These are phyloP conservation scores for Micromonas pusilla DNA, from an alignment of 139 green algal species.

Conservation along the genomic window DNA sequence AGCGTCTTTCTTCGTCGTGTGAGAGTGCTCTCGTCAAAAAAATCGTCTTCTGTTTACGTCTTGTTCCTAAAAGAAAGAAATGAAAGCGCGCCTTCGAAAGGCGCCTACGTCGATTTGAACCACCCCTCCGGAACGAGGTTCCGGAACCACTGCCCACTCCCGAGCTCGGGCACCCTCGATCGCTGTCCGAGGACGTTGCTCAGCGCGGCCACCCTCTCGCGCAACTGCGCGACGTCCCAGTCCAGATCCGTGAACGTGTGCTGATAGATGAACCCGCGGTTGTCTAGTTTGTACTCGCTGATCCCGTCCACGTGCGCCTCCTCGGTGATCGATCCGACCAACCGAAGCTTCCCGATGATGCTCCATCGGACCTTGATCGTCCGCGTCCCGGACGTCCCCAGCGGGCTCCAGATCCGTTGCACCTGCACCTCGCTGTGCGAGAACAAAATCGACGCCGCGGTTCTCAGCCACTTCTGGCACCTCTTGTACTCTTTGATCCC, in stretches of 20 bases:
- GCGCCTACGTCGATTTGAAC: too few species aligned
- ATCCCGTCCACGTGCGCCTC: slow-evolving; percentile 30
- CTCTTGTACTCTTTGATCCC: slow-evolving; percentile 30
- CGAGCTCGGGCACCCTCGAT: neutral
- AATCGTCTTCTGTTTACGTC: too few species aligned
- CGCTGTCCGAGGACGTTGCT: too few species aligned
- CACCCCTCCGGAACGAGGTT: neutral
- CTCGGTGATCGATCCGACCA: slow-evolving; percentile 16
- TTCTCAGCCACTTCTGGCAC: slow-evolving; percentile 20
- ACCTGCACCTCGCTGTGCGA: slow-evolving; percentile 18
- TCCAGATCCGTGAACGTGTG: slow-evolving; percentile 33
- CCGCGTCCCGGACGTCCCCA: slow-evolving; percentile 12
- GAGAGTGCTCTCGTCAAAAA: too few species aligned
- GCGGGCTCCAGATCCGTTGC: slow-evolving; percentile 29
- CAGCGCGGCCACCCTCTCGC: slow-evolving; percentile 3
- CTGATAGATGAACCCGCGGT: slow-evolving; percentile 32
- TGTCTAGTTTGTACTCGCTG: slow-evolving; percentile 38
- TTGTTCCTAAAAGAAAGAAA: too few species aligned
- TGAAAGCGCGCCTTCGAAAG: too few species aligned
- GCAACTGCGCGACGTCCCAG: slow-evolving; percentile 23
- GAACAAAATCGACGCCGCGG: slow-evolving; percentile 27
- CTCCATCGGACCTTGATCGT: slow-evolving; percentile 32
- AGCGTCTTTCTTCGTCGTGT: too few species aligned
- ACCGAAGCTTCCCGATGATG: slow-evolving; percentile 17
- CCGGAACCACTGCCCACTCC: neutral